These are phyloP conservation scores for Paramecium caudatum DNA, from an alignment of 73 alveolate species.

Conservation along the genomic window DNA sequence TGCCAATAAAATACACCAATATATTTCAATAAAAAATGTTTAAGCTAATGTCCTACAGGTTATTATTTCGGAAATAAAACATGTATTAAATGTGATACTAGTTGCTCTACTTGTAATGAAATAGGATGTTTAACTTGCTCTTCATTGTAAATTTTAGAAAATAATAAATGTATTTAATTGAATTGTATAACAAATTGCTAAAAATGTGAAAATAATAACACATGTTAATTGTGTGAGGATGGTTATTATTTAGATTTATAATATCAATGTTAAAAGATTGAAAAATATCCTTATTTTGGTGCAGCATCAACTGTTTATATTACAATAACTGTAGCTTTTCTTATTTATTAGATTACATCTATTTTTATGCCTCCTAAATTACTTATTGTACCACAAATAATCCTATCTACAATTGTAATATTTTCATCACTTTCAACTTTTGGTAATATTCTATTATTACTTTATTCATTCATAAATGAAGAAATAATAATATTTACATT, in stretches of 20 bases:
- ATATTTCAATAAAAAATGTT: neutral
- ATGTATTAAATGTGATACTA: conserved; percentile 4
- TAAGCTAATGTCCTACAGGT: conserved; percentile 22
- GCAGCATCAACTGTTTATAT: neutral
- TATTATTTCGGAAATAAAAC: conserved; percentile 1
- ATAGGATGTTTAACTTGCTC: neutral
- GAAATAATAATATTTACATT: neutral
- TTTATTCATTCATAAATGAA: neutral
- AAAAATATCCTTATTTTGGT: neutral
- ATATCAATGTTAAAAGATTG: neutral
- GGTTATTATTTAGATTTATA: neutral
- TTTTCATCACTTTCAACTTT: neutral
- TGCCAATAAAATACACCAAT: neutral
- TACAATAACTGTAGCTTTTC: neutral
- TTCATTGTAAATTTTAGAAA: neutral
- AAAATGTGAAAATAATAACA: neutral
- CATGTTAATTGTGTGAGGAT: conserved; percentile 3
- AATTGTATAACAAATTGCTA: conserved; percentile 9
- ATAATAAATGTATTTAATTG: neutral
- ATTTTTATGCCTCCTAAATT: conserved; percentile 9
- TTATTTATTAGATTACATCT: neutral
- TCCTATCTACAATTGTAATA: neutral
- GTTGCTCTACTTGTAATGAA: conserved; percentile 9
- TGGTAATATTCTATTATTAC: neutral
- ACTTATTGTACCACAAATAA: neutral